Conservation (phyloP, 345 rosid genomes). For the Eucalyptus cloeziana region DNA sequence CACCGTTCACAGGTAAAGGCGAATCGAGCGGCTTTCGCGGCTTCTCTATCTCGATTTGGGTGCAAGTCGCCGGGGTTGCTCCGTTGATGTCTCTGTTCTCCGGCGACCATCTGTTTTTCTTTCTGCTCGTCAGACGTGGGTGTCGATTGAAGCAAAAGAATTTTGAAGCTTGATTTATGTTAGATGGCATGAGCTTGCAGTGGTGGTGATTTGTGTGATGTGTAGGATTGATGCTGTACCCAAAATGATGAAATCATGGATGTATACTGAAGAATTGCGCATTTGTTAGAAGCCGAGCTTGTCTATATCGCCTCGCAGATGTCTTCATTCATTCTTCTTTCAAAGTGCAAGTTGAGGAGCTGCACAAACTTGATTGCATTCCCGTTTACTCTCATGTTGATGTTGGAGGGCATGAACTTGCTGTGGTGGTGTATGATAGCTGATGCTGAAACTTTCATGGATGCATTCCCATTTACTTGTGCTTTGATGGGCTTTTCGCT, state of each 20-base stretch:
- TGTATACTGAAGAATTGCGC: not conserved
- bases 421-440: too few relatives aligned
- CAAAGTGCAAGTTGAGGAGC: not conserved
- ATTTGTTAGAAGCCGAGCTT: not conserved
- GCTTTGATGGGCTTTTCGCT: not conserved
- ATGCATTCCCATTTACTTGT: not conserved
- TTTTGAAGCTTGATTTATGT: rapidly evolving
- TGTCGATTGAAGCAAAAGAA: not conserved
- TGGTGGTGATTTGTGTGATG: not conserved
- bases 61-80: not conserved
- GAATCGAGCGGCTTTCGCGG: not conserved
- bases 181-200: not conserved
- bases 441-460: too few relatives aligned
- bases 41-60: not conserved
- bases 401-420: not conserved
- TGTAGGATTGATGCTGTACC: not conserved
- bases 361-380: not conserved
- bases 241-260: too few relatives aligned
- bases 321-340: not conserved
- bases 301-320: not conserved
- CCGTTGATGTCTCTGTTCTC: not conserved
- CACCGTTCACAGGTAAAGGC: not conserved
- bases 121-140: not conserved
- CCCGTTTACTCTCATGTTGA: not conserved
- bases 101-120: not conserved